Evolutionary conservation across 371 early-diverging fungal species (phyloP), one percentile per base, ranked within the genome.

Genomic region (Funneliformis caledonium): DNA sequence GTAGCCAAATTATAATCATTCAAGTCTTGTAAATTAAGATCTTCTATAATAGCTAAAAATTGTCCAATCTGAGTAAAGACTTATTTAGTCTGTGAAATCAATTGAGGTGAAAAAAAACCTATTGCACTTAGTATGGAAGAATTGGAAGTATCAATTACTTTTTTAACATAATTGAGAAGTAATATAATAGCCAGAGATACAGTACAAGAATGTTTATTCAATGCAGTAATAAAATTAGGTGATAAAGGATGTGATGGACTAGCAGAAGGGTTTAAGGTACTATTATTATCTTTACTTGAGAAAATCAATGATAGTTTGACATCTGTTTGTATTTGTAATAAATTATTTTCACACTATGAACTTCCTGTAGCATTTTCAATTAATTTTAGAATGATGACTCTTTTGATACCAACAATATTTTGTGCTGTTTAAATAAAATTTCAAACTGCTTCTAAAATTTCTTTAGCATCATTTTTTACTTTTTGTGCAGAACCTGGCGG

Each of bases 341-440:
- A 22, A 62, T 76, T 76, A 72, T 80, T 80, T 56, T 72, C 80
- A 45, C 56, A 31, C 80, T 72, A 80, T 31, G 80, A 42, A 45
- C 80, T 72, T 72, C 80, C 82, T 56, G 62, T 80, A 14, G 83
- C 78, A 68, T 82, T 82, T 19, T 79, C 77, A 37, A 85, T 74
- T 64, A 85, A 80, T 83, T 82, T 86, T 43, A 89, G 89, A 42
- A 88, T 89, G n/a, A n/a, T n/a, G 43, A 84, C 87, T 26, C 89
- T 87, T 52, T 88, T 87, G 22, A 92, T 83, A 11, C 85, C 86
- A 16, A 97, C 88, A 22, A 86, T 85, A 9, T 92, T 92, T 81
- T 95, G 93, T 0, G 96, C 96, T 16, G 89, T 89, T 5, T 85
- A 86, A 33, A 95, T 91, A 83, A 97, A 97, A 42, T 92, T 89